A percentile compares a stretch with the other conserved stretches of the same genome.
Evolutionary conservation across 2,329 filamentous ascomycete genomes (phyloP).

Genomic region (Aureobasidium namibiae): DNA sequence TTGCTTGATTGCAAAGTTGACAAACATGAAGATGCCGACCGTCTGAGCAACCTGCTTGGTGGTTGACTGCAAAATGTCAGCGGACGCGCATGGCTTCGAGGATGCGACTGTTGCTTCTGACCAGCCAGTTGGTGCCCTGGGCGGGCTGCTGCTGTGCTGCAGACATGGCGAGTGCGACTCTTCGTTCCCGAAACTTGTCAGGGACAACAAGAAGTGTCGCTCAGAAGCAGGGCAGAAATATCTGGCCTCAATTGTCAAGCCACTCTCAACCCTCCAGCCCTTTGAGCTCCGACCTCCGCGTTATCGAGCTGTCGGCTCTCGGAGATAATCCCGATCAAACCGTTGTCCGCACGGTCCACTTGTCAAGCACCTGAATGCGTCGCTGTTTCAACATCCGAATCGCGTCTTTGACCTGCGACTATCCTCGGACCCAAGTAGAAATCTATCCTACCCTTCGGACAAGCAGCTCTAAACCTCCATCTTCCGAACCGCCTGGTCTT

Average conservation of each 20-base stretch:
- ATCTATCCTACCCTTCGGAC: neutral
- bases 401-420: neutral
- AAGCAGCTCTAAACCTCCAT: neutral
- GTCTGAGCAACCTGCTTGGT: constrained; percentile 40
- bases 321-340: neutral
- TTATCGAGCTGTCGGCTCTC: neutral
- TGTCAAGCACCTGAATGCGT: neutral
- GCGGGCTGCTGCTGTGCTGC: constrained; percentile 12
- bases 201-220: neutral
- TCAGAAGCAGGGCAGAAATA: neutral
- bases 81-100: neutral
- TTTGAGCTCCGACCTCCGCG: constrained; percentile 1
- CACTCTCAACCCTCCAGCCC: neutral
- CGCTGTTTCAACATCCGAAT: neutral
- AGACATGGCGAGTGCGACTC: constrained; percentile 8
- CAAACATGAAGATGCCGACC: constrained; percentile 50
- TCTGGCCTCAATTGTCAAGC: neutral
- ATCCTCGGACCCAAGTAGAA: neutral
- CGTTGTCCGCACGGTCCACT: neutral
- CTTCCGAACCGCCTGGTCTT: neutral
- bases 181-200: neutral
- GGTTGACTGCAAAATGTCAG: neutral
- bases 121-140: constrained; percentile 6
- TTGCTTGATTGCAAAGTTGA: constrained; percentile 50
- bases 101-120: neutral